Conservation (phyloP, 495 filamentous ascomycete species). For the Hypoxylon crocopeplum region DNA sequence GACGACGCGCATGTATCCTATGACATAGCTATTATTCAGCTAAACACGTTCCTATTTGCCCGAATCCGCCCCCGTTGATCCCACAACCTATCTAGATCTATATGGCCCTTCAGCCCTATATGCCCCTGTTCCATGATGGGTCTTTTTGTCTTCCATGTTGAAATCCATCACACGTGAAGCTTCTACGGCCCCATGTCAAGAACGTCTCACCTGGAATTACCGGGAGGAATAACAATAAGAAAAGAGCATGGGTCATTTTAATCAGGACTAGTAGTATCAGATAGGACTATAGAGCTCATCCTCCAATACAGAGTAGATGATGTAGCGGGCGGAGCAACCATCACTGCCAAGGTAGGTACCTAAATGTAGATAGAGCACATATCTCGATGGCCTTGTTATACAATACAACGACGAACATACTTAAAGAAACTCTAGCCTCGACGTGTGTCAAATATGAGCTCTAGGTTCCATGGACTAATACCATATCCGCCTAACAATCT, state of each 20-base stretch:
- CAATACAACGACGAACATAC: constrained; percentile 4
- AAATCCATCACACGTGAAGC: neutral
- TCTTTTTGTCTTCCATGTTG: too few species aligned
- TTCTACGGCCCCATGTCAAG: constrained; percentile 2
- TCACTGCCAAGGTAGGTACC: too few species aligned
- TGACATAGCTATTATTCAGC: neutral
- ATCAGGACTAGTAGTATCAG: too few species aligned
- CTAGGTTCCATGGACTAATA: too few species aligned
- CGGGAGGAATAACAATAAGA: too few species aligned
- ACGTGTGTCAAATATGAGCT: neutral
- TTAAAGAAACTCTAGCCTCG: constrained; percentile 6
- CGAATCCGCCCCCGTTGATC: constrained; percentile 8
- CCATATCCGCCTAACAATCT: too few species aligned
- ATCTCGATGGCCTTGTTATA: neutral
- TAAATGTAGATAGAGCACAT: constrained; percentile 9
- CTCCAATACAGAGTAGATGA: too few species aligned
- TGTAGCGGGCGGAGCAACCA: too few species aligned
- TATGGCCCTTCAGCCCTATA: constrained; percentile 22
- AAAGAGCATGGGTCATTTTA: too few species aligned
- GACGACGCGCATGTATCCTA: neutral
- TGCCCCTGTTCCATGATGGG: neutral
- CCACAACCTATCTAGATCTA: constrained; percentile 6
- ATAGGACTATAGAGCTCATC: too few species aligned
- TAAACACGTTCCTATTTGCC: neutral
- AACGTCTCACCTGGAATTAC: too few species aligned